phyloP scores from a whole-genome alignment of 1,284 basidiomycete species.

The Lignosus rhinocerotis region DNA sequence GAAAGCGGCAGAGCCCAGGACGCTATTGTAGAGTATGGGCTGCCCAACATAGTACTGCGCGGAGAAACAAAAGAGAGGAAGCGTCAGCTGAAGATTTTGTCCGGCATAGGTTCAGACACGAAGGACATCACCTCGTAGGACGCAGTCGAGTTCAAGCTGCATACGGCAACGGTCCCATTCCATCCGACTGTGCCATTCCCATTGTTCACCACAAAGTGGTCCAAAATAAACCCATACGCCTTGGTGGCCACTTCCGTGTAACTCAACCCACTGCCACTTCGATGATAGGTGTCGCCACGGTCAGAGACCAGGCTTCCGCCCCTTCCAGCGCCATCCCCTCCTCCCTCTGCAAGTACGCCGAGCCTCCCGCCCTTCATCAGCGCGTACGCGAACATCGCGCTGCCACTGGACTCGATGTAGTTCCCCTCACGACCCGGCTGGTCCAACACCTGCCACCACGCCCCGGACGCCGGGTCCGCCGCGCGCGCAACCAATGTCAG shows the following conservation, averaged over 20 bases:
- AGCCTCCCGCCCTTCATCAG: conserved; percentile 44
- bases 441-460: conserved; percentile 52
- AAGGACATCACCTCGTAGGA: conserved; percentile 40
- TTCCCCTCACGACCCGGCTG: conserved; percentile 47
- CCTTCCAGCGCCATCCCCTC: conserved; percentile 30
- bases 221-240: conserved; percentile 44
- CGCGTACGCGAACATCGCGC: conserved; percentile 49
- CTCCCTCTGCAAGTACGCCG: conserved; percentile 40
- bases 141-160: conserved; percentile 39
- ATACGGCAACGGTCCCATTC: conserved; percentile 44
- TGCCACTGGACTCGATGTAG: conserved; percentile 51
- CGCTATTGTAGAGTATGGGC: conserved; percentile 41
- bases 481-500: conserved; percentile 39
- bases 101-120: neutral
- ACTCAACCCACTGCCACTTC: too few species aligned
- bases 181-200: conserved; percentile 43
- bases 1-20: conserved; percentile 49
- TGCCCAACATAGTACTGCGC: conserved; percentile 45
- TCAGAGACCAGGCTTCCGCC: too few species aligned
- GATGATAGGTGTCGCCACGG: too few species aligned
- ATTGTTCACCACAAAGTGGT: conserved; percentile 44
- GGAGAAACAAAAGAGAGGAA: neutral
- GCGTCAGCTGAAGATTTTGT: neutral
- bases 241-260: conserved; percentile 37
- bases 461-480: conserved; percentile 42